Evolutionary conservation across 2,329 filamentous ascomycete species (phyloP).

Genomic region (Harringtonia aguacate): DNA sequence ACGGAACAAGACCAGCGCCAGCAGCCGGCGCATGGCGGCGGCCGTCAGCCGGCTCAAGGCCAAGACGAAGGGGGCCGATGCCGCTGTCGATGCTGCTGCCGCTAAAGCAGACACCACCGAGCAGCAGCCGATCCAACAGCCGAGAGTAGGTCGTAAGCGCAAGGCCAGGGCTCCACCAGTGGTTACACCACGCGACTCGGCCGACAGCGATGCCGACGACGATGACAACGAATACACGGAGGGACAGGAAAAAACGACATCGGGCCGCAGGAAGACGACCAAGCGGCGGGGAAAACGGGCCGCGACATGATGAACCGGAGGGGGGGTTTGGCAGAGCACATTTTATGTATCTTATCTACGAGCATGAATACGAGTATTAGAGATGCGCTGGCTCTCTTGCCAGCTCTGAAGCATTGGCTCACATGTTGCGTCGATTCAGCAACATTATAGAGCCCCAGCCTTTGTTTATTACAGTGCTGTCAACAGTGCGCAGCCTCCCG

Average conservation of each 20-base stretch:
- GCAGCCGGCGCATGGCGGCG: slow-evolving; percentile 21
- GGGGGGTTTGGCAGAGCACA: too few relatives aligned
- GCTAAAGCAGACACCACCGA: not conserved
- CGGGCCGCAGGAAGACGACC: not conserved
- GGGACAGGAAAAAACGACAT: not conserved
- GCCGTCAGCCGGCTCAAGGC: slow-evolving; percentile 20
- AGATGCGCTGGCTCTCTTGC: too few relatives aligned
- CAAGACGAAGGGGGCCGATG: slow-evolving; percentile 10
- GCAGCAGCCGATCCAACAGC: not conserved
- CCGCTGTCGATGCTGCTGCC: slow-evolving; percentile 4
- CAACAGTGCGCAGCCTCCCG: too few relatives aligned
- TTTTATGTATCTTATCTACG: too few relatives aligned
- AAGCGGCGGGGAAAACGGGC: not conserved
- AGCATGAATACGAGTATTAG: too few relatives aligned
- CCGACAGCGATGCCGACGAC: not conserved
- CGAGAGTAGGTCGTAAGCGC: slow-evolving; percentile 18
- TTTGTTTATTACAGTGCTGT: too few relatives aligned
- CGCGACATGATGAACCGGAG: not conserved
- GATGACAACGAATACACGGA: not conserved
- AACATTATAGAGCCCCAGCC: too few relatives aligned
- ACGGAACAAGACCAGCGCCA: slow-evolving; percentile 9
- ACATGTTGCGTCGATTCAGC: too few relatives aligned
- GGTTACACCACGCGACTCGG: too few relatives aligned
- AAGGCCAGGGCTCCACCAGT: slow-evolving; percentile 16
- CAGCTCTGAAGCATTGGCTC: too few relatives aligned